These are phyloP conservation scores for Symbiodinium pilosum DNA, from an alignment of 73 alveolate genomes.

Conservation along the genomic window DNA sequence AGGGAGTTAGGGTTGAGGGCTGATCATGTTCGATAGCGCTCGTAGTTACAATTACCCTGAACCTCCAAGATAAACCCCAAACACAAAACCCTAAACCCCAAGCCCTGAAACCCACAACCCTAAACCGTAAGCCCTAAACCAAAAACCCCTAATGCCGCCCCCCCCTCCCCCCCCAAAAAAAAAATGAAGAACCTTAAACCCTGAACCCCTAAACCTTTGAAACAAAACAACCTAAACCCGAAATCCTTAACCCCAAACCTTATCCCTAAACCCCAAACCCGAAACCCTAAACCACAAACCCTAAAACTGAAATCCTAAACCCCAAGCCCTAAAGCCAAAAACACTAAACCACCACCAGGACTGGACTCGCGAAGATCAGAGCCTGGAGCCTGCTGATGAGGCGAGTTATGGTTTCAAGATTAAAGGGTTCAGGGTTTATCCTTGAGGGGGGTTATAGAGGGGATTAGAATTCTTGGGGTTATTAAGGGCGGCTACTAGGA, in stretches of 20 bases:
- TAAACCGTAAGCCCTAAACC: not conserved
- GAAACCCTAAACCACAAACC: not conserved
- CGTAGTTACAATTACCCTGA: too few species aligned
- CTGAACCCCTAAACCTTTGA: not conserved
- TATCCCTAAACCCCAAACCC: too few species aligned
- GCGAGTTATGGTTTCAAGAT: not conserved
- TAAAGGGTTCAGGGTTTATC: not conserved
- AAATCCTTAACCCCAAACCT: not conserved
- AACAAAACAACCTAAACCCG: not conserved
- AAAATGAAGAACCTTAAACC: not conserved
- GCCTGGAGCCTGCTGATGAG: conserved; percentile 69
- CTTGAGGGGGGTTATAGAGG: not conserved
- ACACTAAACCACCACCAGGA: too few species aligned
- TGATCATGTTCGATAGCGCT: too few species aligned
- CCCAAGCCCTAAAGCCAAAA: not conserved
- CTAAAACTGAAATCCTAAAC: not conserved
- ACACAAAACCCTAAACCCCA: too few species aligned
- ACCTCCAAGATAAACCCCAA: too few species aligned
- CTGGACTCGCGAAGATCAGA: conserved; percentile 87
- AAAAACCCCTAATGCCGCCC: not conserved
- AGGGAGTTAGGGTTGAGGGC: too few species aligned
- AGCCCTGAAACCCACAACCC: not conserved
- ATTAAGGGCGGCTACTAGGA: not conserved
- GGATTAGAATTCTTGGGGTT: not conserved
- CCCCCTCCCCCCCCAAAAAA: not conserved